phyloP scores from a whole-genome alignment of 1,139 yeast genomes.

The Debaryomyces udenii region DNA sequence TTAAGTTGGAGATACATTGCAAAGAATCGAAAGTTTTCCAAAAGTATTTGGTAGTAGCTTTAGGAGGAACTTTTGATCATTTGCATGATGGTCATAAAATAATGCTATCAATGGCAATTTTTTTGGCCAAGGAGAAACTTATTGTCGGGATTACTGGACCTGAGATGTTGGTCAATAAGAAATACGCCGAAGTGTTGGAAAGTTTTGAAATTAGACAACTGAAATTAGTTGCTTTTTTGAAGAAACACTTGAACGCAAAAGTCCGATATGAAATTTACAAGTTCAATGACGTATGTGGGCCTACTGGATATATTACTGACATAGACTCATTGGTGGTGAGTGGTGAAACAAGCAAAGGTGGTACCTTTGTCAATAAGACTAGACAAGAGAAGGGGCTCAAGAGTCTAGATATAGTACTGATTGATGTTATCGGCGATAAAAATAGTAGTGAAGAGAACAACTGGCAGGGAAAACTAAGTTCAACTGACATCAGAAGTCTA shows the following conservation, averaged over 20 bases:
- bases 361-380: constrained; percentile 64
- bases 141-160: constrained; percentile 87
- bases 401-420: constrained; percentile 56
- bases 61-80: constrained; percentile 98
- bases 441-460: constrained; percentile 44
- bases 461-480: constrained; percentile 79
- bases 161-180: constrained; percentile 72
- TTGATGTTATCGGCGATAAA: constrained; percentile 70
- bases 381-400: constrained; percentile 61
- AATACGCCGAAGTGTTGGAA: constrained; percentile 68
- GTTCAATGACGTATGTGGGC: constrained; percentile 90
- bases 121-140: constrained; percentile 53
- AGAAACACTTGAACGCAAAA: constrained; percentile 42
- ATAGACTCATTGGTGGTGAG: constrained; percentile 84
- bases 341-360: constrained; percentile 79
- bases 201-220: constrained; percentile 54
- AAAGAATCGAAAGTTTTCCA: not conserved
- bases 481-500: constrained; percentile 57
- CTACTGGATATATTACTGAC: constrained; percentile 76
- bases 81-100: constrained; percentile 95
- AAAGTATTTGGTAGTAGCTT: constrained; percentile 44
- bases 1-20: not conserved
- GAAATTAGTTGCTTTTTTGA: constrained; percentile 52
- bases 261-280: constrained; percentile 48
- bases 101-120: constrained; percentile 72